Percentiles rank a stretch among this genome's conserved stretches.
Conservation (phyloP, 176 grass and related monocot species). For the Lolium multiflorum region DNA sequence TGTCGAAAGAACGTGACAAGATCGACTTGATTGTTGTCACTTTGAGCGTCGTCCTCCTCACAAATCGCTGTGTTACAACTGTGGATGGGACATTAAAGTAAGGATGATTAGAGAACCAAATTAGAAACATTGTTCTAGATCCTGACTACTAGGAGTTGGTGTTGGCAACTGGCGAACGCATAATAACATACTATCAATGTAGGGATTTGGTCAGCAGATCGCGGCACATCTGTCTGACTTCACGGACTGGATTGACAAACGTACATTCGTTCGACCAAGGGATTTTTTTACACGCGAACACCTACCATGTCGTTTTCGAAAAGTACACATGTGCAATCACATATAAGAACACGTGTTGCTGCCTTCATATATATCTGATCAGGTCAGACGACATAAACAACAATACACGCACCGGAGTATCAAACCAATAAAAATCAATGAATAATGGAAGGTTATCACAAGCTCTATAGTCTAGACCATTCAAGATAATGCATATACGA, state of each 20-base stretch:
- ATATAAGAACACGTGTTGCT: neutral
- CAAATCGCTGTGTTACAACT: neutral
- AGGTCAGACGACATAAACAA: neutral
- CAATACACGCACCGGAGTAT: neutral
- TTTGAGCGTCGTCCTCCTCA: neutral
- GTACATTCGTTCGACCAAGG: neutral
- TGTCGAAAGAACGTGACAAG: neutral
- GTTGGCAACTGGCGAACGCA: neutral
- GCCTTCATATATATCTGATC: neutral
- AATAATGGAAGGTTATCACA: no score
- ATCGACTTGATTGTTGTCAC: neutral
- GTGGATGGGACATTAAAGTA: neutral
- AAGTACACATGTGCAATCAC: neutral
- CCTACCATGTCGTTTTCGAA: neutral
- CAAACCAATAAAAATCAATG: no score
- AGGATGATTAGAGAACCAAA: neutral
- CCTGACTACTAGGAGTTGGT: neutral
- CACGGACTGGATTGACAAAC: neutral
- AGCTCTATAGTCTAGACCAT: neutral
- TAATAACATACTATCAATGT: neutral
- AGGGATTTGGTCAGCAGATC: neutral
- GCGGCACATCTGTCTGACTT: neutral
- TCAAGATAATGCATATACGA: no score
- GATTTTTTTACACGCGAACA: neutral
- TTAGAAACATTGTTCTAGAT: neutral